Conservation (phyloP, 2,329 filamentous ascomycete genomes). For the Arthrobotrys musiformis region DNA sequence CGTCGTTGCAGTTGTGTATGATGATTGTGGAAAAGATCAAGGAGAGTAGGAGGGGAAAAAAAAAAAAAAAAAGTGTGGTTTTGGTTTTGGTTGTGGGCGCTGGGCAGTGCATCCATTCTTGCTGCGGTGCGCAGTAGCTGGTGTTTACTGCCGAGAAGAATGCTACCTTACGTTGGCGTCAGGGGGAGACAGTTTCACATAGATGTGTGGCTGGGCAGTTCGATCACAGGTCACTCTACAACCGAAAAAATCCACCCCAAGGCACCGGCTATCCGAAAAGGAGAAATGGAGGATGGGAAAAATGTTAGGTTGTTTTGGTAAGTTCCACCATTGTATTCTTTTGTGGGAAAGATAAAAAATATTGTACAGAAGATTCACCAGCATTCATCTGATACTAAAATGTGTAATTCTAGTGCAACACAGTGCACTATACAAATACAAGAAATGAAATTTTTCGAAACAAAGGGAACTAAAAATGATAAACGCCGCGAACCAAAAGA, state of each 20-base stretch:
- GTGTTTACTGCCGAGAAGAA: slow-evolving; percentile 1
- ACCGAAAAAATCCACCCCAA: not conserved
- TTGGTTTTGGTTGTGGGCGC: not conserved
- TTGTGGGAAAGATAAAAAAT: slow-evolving; percentile 12
- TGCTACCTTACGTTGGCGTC: not conserved
- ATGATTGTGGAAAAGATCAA: not conserved
- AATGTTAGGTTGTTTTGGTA: slow-evolving; percentile 11
- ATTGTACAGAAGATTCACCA: slow-evolving; percentile 54
- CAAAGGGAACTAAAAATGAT: not conserved
- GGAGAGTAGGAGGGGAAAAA: not conserved
- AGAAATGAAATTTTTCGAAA: slow-evolving; percentile 15
- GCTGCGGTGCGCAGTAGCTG: not conserved
- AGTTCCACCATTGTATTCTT: slow-evolving; percentile 19
- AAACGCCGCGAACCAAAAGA: slow-evolving; percentile 21
- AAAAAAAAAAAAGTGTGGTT: not conserved
- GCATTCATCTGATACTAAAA: slow-evolving; percentile 43
- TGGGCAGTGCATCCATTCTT: not conserved
- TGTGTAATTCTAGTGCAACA: slow-evolving; percentile 20
- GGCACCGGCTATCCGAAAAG: not conserved
- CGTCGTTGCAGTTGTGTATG: slow-evolving; percentile 20
- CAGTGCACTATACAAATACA: slow-evolving; percentile 14
- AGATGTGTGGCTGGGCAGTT: slow-evolving; percentile 9
- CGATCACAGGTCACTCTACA: slow-evolving; percentile 13
- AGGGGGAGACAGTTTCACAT: slow-evolving; percentile 21
- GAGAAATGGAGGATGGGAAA: not conserved